Conservation (phyloP, 495 filamentous ascomycete genomes). For the Aspergillus egyptiacus region DNA sequence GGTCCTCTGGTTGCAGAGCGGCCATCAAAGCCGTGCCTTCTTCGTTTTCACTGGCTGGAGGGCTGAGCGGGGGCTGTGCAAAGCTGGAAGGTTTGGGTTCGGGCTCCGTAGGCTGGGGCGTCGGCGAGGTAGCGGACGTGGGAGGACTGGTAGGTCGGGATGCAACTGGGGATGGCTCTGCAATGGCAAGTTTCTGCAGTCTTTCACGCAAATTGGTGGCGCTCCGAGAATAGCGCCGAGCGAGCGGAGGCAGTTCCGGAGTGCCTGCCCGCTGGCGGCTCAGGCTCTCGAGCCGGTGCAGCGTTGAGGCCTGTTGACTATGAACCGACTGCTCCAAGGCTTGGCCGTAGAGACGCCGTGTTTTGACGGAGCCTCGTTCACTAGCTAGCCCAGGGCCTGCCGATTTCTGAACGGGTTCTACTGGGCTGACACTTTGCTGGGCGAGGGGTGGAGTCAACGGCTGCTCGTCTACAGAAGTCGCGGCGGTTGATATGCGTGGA, state of each 20-base stretch:
- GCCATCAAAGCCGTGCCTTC: conserved; percentile 50
- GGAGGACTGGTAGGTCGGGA: conserved; percentile 49
- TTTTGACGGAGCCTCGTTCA: conserved; percentile 54
- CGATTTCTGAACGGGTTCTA: conserved; percentile 5
- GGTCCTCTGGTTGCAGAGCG: conserved; percentile 67
- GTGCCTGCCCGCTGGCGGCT: conserved; percentile 42
- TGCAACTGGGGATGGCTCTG: conserved; percentile 26
- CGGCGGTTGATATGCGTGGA: conserved; percentile 76
- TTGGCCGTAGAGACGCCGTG: conserved; percentile 78
- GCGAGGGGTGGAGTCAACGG: conserved; percentile 44
- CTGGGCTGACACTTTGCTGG: conserved; percentile 3
- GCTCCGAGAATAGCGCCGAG: conserved; percentile 46
- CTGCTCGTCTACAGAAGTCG: conserved; percentile 85
- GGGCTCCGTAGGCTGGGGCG: conserved; percentile 20
- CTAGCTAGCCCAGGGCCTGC: conserved; percentile 35
- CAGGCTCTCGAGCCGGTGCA: conserved; percentile 76
- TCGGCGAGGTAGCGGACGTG: conserved; percentile 35
- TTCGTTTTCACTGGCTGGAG: conserved; percentile 63
- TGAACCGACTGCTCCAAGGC: conserved; percentile 72
- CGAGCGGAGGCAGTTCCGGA: conserved; percentile 33
- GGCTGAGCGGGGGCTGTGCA: conserved; percentile 62
- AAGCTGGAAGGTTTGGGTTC: conserved; percentile 12
- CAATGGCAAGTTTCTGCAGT: conserved; percentile 45
- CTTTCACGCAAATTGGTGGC: conserved; percentile 52
- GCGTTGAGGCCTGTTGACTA: conserved; percentile 70